Conservation (phyloP, 495 filamentous ascomycete species). For the Mycothermus thermophilus region DNA sequence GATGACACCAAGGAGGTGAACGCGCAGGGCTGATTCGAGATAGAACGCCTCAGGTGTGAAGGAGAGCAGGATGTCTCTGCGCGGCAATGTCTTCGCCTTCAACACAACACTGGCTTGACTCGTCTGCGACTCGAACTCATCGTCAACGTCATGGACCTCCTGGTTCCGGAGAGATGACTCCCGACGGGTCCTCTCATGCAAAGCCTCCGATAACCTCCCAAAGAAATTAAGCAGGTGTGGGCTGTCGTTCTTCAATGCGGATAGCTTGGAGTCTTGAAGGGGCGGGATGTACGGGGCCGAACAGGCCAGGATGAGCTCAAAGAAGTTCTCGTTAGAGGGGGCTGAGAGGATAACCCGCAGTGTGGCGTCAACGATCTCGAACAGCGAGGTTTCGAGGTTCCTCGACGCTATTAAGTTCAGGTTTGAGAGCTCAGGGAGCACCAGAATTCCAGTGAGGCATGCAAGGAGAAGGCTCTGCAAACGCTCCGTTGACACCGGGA, state of each 20-base stretch:
- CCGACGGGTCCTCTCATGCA: constrained; percentile 29
- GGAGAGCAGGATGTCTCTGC: constrained; percentile 33
- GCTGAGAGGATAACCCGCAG: constrained; percentile 22
- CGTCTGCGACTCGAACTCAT: constrained; percentile 45
- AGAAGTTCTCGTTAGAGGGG: constrained; percentile 21
- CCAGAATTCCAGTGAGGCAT: constrained; percentile 26
- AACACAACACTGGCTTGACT: constrained; percentile 30
- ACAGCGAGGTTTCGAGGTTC: constrained; percentile 25
- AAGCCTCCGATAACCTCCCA: constrained; percentile 25
- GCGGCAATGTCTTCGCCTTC: constrained; percentile 23
- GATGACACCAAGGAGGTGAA: constrained; percentile 29
- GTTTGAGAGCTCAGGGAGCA: constrained; percentile 30
- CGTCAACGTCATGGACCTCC: constrained; percentile 70
- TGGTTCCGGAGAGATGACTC: constrained; percentile 18
- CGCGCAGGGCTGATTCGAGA: constrained; percentile 24
- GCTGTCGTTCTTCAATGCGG: constrained; percentile 17
- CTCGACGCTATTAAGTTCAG: constrained; percentile 27
- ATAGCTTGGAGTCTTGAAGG: constrained; percentile 17
- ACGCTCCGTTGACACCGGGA: constrained; percentile 30
- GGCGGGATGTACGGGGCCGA: constrained; percentile 27
- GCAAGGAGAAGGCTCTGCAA: constrained; percentile 32
- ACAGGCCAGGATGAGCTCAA: constrained; percentile 22
- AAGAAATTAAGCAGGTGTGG: constrained; percentile 25
- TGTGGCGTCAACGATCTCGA: constrained; percentile 19
- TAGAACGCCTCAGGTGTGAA: constrained; percentile 37